phyloP scores from a whole-genome alignment of 2,329 filamentous ascomycete species.

The Talaromyces amestolkiae region DNA sequence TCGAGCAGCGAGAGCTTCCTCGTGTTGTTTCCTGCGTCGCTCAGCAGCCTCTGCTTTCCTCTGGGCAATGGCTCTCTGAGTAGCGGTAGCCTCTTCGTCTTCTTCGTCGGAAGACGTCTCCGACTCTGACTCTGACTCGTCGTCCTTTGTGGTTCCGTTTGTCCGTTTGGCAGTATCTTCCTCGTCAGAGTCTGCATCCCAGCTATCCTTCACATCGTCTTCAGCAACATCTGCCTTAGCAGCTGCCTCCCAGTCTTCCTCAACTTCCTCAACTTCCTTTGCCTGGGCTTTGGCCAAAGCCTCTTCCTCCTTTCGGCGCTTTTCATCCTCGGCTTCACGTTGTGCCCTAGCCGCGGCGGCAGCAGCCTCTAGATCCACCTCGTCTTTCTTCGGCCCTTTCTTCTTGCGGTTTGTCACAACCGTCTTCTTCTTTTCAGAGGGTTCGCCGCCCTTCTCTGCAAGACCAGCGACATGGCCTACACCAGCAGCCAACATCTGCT shows the following conservation, averaged over 20 bases:
- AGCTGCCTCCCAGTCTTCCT: slow-evolving; percentile 86
- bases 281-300: slow-evolving; percentile 66
- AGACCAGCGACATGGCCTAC: slow-evolving; percentile 44
- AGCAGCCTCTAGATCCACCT: slow-evolving; percentile 50
- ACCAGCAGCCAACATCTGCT: slow-evolving; percentile 51
- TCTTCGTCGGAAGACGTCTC: slow-evolving; percentile 47
- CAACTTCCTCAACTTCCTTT: slow-evolving; percentile 50
- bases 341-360: slow-evolving; percentile 47
- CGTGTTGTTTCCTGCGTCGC: slow-evolving; percentile 82
- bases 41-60: slow-evolving; percentile 87
- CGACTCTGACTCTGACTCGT: slow-evolving; percentile 46
- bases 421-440: slow-evolving; percentile 69
- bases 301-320: slow-evolving; percentile 67
- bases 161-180: slow-evolving; percentile 28
- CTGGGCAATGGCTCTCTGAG: slow-evolving; percentile 67
- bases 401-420: slow-evolving; percentile 73
- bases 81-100: slow-evolving; percentile 70
- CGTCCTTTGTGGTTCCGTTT: slow-evolving; percentile 18
- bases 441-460: slow-evolving; percentile 34
- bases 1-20: slow-evolving; percentile 84
- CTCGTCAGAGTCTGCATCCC: slow-evolving; percentile 65
- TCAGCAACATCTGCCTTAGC: slow-evolving; percentile 58
- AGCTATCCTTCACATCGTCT: slow-evolving; percentile 84
- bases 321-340: slow-evolving; percentile 57
- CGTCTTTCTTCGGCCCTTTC: slow-evolving; percentile 65